phyloP scores from a whole-genome alignment of 192 early-diverging fungal genomes.

The Coemansia aciculifera region DNA sequence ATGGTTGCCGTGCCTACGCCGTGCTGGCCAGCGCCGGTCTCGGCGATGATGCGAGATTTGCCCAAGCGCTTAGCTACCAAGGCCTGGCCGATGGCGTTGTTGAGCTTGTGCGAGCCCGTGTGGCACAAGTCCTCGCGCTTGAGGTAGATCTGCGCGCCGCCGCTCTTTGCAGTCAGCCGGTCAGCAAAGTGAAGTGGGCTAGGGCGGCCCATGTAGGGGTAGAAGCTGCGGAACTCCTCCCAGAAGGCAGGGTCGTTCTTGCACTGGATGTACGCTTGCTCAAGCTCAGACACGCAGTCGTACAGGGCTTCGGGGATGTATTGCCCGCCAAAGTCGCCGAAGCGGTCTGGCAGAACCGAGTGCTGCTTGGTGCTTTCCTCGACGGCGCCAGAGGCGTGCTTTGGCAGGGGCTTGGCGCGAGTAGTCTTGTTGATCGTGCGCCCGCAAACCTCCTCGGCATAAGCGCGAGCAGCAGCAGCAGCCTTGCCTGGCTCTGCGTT shows the following conservation, averaged over 20 bases:
- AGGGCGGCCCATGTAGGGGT: conserved; percentile 90
- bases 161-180: conserved; percentile 71
- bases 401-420: conserved; percentile 31
- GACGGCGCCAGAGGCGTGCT: conserved; percentile 12
- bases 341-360: conserved; percentile 72
- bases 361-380: conserved; percentile 27
- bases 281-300: conserved; percentile 90
- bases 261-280: conserved; percentile 76
- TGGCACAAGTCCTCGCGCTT: conserved; percentile 99
- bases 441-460: conserved; percentile 59
- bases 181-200: conserved; percentile 87
- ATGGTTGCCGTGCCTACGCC: conserved; percentile 97
- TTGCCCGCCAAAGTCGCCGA: conserved; percentile 95
- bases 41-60: conserved; percentile 97
- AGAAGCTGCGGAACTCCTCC: conserved; percentile 87
- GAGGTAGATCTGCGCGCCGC: conserved; percentile 94
- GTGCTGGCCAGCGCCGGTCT: conserved; percentile 98
- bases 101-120: conserved; percentile 99
- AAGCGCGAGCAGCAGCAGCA: conserved; percentile 53
- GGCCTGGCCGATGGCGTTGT: conserved; percentile 95
- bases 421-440: conserved; percentile 24
- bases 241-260: conserved; percentile 89
- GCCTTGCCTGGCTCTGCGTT: conserved; percentile 52
- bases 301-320: conserved; percentile 98
- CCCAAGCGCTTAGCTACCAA: conserved; percentile 92